A percentile compares a stretch with the other conserved stretches of the same genome.
phyloP scores from a whole-genome alignment of 148 eudicot genomes.

The Diospyros kaki region DNA sequence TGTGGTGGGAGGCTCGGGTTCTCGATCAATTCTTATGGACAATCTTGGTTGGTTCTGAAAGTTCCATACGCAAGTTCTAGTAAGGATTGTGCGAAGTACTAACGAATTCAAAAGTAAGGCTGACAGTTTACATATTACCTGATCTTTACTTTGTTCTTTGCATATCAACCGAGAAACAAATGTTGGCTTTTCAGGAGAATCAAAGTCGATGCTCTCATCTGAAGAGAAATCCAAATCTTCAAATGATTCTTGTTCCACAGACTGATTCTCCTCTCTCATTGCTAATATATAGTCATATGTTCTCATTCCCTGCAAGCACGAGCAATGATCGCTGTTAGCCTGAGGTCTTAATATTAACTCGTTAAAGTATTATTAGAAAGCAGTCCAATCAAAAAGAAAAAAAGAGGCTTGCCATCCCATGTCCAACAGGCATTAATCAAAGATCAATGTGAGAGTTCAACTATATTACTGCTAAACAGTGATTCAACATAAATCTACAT shows the following conservation, averaged over 20 bases:
- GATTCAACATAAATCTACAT: too few species aligned
- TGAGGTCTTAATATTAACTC: too few species aligned
- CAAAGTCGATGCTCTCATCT: slow-evolving; percentile 62
- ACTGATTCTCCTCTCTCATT: slow-evolving; percentile 68
- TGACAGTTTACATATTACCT: slow-evolving; percentile 27
- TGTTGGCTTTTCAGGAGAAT: slow-evolving; percentile 50
- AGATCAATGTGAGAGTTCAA: too few species aligned
- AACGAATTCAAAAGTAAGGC: background rate
- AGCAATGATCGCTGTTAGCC: too few species aligned
- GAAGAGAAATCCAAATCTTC: slow-evolving; percentile 79
- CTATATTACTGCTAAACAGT: too few species aligned
- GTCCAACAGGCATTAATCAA: too few species aligned
- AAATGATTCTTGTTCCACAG: slow-evolving; percentile 43
- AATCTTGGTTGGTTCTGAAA: slow-evolving; percentile 53
- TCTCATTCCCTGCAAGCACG: slow-evolving; percentile 70
- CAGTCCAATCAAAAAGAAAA: too few species aligned
- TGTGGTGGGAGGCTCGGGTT: slow-evolving; percentile 29
- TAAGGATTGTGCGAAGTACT: background rate
- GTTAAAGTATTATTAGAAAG: too few species aligned
- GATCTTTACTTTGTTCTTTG: slow-evolving; percentile 29
- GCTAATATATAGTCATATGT: slow-evolving; percentile 95
- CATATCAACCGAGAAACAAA: slow-evolving; percentile 46
- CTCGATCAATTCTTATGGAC: slow-evolving; percentile 64
- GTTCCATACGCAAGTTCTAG: background rate
- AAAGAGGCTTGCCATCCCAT: too few species aligned